Percentiles rank a stretch among this genome's conserved stretches.
Conservation (phyloP, 2,329 filamentous ascomycete species). For the Talaromyces sp. region DNA sequence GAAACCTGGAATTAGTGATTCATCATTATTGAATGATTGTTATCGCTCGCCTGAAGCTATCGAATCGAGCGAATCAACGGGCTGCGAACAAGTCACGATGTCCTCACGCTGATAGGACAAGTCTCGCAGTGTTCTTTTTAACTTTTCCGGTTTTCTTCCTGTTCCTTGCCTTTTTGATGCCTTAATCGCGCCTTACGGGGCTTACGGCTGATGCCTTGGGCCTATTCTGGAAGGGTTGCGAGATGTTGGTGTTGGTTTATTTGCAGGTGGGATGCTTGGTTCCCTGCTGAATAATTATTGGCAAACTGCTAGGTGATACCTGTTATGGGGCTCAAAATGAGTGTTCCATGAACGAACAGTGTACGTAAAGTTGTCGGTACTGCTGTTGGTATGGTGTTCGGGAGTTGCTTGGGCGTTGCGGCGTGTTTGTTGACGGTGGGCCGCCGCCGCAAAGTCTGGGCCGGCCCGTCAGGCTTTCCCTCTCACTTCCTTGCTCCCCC, state of each 20-base stretch:
- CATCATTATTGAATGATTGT: not conserved
- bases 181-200: slow-evolving; percentile 2
- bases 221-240: not conserved
- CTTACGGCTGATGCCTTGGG: not conserved
- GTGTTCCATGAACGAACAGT: not conserved
- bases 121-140: not conserved
- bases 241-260: not conserved
- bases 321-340: not conserved
- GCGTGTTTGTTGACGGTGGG: slow-evolving; percentile 10
- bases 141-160: not conserved
- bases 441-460: not conserved
- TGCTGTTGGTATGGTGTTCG: not conserved
- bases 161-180: not conserved
- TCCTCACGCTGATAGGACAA: not conserved
- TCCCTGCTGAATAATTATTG: not conserved
- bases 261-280: no score
- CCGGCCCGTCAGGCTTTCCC: not conserved
- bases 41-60: not conserved
- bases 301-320: not conserved
- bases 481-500: not conserved
- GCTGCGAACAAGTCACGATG: slow-evolving; percentile 10
- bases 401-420: slow-evolving; percentile 8
- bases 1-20: not conserved
- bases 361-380: not conserved
- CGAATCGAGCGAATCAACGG: slow-evolving; percentile 6